These are phyloP conservation scores for Tillandsia leiboldiana DNA, from an alignment of 176 grass and related monocot species.

Conservation along the genomic window DNA sequence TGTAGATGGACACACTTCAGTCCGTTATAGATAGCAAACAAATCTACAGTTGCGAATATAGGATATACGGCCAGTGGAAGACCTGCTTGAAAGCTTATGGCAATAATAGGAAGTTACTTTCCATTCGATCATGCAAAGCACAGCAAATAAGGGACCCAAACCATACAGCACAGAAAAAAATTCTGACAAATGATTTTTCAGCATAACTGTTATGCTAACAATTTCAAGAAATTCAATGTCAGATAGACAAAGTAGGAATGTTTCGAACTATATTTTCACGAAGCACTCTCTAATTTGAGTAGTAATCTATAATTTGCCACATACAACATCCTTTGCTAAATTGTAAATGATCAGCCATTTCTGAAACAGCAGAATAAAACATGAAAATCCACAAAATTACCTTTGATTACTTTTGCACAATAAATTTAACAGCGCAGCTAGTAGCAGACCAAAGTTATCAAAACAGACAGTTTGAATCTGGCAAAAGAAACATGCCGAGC, in stretches of 20 bases:
- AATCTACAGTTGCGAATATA: conserved; percentile 5
- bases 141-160: neutral
- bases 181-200: neutral
- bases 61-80: neutral
- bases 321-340: neutral
- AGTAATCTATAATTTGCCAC: too few species aligned
- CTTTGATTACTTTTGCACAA: conserved; percentile 5
- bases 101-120: neutral
- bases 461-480: conserved; percentile 12
- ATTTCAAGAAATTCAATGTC: neutral
- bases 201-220: neutral
- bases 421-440: conserved; percentile 8
- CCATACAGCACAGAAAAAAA: neutral
- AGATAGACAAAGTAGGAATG: neutral
- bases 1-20: conserved; percentile 5
- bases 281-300: too few species aligned
- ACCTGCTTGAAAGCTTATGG: conserved; percentile 8
- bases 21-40: conserved; percentile 8
- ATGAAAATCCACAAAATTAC: conserved; percentile 2
- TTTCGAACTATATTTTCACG: neutral
- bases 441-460: conserved; percentile 4
- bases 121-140: neutral
- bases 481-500: neutral
- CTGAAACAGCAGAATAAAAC: neutral
- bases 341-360: neutral